phyloP scores from a whole-genome alignment of 331 rosid species.

The Pyracantha coccinea region DNA sequence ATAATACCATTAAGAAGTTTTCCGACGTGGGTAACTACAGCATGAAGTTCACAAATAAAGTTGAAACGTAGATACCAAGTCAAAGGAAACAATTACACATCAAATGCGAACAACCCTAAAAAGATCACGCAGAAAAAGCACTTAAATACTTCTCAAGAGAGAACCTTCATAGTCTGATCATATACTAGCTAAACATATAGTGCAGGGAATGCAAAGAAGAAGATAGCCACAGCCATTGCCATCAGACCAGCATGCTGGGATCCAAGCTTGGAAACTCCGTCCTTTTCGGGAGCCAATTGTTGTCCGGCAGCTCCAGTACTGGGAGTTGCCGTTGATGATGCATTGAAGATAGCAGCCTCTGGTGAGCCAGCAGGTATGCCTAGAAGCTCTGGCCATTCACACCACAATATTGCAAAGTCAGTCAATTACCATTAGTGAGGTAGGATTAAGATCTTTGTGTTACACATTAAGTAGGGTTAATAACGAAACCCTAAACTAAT shows the following conservation, averaged over 20 bases:
- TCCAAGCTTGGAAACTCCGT: conserved; percentile 12
- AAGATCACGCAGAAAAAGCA: background rate
- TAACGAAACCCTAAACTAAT: too few relatives aligned
- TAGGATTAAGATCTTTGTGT: background rate
- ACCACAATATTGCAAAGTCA: background rate
- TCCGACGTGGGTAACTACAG: too few relatives aligned
- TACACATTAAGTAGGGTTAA: background rate
- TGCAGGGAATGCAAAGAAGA: conserved; percentile 22
- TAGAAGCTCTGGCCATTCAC: conserved; percentile 45
- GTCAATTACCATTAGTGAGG: background rate
- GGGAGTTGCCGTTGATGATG: conserved; percentile 14
- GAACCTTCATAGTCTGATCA: background rate
- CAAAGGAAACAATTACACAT: background rate
- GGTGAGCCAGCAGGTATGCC: conserved; percentile 65
- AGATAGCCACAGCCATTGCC: conserved; percentile 20
- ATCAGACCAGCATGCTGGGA: conserved; percentile 14
- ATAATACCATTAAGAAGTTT: too few relatives aligned
- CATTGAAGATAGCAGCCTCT: conserved; percentile 63
- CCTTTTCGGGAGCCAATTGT: background rate
- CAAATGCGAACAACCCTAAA: background rate
- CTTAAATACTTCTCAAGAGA: background rate
- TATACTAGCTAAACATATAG: background rate
- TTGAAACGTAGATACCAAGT: background rate
- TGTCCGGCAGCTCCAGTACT: background rate
- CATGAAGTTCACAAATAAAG: too few relatives aligned